Evolutionary conservation across 495 filamentous ascomycete genomes (phyloP).

Genomic region (Tuber melanosporum): DNA sequence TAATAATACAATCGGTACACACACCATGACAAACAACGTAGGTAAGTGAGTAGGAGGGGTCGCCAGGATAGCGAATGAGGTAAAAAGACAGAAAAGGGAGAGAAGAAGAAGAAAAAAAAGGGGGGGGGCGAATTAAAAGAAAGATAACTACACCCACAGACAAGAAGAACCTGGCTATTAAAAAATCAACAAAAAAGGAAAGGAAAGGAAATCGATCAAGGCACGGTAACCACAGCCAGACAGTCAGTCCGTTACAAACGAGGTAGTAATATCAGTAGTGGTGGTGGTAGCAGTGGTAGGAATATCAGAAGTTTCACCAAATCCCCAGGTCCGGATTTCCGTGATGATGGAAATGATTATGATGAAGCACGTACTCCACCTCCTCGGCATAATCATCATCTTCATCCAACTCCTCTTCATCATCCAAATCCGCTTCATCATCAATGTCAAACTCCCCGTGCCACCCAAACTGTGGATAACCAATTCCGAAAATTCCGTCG

Average conservation of each 20-base stretch:
- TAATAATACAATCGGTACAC: neutral
- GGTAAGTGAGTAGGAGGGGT: neutral
- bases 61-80: neutral
- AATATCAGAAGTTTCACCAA: neutral
- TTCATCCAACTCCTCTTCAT: neutral
- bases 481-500: neutral
- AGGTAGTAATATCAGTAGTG: neutral
- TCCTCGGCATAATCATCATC: neutral
- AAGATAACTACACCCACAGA: neutral
- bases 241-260: neutral
- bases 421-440: neutral
- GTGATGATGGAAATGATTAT: neutral
- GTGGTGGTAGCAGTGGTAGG: neutral
- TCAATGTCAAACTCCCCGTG: neutral
- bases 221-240: neutral
- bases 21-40: neutral
- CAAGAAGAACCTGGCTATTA: neutral
- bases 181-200: neutral
- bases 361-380: conserved; percentile 3
- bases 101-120: neutral
- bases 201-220: neutral
- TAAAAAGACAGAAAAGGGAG: neutral
- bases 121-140: neutral
- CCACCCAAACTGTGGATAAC: neutral
- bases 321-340: neutral